These are phyloP conservation scores for Malassezia brasiliensis DNA, from an alignment of 1,284 basidiomycete genomes.

Conservation along the genomic window DNA sequence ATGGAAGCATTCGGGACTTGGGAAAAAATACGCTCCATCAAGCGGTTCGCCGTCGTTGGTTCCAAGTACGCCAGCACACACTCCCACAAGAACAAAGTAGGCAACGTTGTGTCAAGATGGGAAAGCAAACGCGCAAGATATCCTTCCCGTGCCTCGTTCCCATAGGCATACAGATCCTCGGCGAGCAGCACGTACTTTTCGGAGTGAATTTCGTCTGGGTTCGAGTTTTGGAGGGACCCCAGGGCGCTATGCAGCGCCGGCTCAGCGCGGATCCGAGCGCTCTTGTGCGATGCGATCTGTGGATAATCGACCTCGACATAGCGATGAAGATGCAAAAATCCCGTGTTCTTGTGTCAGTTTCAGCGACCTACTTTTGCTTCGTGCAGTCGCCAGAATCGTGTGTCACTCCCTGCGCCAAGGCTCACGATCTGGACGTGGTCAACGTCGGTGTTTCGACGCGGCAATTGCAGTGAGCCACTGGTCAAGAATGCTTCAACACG, in stretches of 20 bases:
- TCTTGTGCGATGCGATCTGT: conserved; percentile 72
- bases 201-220: conserved; percentile 8
- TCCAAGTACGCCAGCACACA: conserved; percentile 43
- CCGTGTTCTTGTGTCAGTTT: conserved; percentile 37
- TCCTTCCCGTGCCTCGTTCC: not conserved
- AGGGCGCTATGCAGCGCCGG: not conserved
- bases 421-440: conserved; percentile 67
- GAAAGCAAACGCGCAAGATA: conserved; percentile 5
- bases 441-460: conserved; percentile 39
- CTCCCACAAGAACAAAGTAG: conserved; percentile 43
- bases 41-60: conserved; percentile 19
- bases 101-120: conserved; percentile 15
- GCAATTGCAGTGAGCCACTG: not conserved
- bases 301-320: conserved; percentile 88
- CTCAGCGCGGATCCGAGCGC: conserved; percentile 59
- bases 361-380: conserved; percentile 35
- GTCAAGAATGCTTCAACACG: conserved; percentile 66
- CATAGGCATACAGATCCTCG: conserved; percentile 9
- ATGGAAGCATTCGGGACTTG: conserved; percentile 9
- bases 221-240: not conserved
- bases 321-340: conserved; percentile 47
- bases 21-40: conserved; percentile 20
- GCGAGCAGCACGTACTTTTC: conserved; percentile 21
- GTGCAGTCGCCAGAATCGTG: conserved; percentile 77
- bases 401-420: conserved; percentile 84